These are phyloP conservation scores for Chaetomidium leptoderma DNA, from an alignment of 495 filamentous ascomycete genomes.

Conservation along the genomic window DNA sequence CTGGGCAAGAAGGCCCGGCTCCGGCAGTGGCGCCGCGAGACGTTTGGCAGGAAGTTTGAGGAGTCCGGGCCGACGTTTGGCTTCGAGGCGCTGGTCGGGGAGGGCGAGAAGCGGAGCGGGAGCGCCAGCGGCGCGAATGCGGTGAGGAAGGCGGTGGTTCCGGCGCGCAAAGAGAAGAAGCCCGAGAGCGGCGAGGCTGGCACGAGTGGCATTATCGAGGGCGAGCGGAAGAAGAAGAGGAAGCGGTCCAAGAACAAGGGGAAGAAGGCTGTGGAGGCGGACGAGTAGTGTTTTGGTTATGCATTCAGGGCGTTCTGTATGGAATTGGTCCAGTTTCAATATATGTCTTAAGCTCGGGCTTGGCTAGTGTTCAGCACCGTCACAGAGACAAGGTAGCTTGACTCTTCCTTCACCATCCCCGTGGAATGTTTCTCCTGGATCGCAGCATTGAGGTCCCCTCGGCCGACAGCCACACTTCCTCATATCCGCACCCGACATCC, in stretches of 20 bases:
- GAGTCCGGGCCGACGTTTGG: conserved; percentile 46
- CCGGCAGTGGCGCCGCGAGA: conserved; percentile 86
- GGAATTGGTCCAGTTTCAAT: too few relatives aligned
- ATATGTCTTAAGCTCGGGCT: too few relatives aligned
- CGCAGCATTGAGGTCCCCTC: too few relatives aligned
- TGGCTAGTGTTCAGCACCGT: too few relatives aligned
- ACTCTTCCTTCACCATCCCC: too few relatives aligned
- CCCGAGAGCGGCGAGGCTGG: conserved; percentile 5
- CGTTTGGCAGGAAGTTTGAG: conserved; percentile 68
- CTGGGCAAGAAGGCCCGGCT: conserved; percentile 88
- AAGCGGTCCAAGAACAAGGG: conserved; percentile 43
- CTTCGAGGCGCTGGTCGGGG: conserved; percentile 33
- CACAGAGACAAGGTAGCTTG: too few relatives aligned
- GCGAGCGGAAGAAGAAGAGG: conserved; percentile 49
- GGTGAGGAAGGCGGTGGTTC: too few relatives aligned
- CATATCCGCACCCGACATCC: too few relatives aligned
- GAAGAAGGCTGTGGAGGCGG: conserved; percentile 24
- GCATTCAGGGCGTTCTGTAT: too few relatives aligned
- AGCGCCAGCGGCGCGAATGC: conserved; percentile 22
- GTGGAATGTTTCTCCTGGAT: too few relatives aligned
- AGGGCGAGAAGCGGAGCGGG: conserved; percentile 15
- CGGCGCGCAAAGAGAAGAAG: conserved; percentile 13
- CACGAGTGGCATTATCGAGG: conserved; percentile 26
- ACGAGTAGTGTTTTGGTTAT: too few relatives aligned
- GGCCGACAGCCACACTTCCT: too few relatives aligned